phyloP scores from a whole-genome alignment of 2,329 filamentous ascomycete species.

The Claviceps sp. region DNA sequence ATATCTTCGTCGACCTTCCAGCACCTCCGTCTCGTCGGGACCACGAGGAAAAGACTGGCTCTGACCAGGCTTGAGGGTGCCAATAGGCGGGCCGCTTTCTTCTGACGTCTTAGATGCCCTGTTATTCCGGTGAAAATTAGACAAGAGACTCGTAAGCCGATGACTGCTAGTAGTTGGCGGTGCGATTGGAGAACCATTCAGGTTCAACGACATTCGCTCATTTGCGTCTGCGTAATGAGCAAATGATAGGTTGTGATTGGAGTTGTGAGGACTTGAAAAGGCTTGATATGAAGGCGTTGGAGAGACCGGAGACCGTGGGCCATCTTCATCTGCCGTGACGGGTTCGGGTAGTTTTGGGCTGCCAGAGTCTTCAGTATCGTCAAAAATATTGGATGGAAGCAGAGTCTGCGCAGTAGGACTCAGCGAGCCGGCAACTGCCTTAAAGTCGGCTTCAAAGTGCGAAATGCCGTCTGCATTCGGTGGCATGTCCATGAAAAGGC shows the following conservation, averaged over 20 bases:
- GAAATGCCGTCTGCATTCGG: conserved; percentile 23
- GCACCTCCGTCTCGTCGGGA: conserved; percentile 40
- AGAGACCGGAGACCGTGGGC: conserved; percentile 47
- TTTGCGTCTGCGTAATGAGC: conserved; percentile 32
- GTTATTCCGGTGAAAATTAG: conserved; percentile 47
- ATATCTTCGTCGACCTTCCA: conserved; percentile 41
- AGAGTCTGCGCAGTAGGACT: conserved; percentile 65
- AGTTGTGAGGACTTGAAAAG: conserved; percentile 49
- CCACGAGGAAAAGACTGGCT: conserved; percentile 64
- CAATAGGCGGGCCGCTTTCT: conserved; percentile 44
- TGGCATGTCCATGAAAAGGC: conserved; percentile 38
- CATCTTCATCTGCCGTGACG: conserved; percentile 21
- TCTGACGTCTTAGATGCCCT: conserved; percentile 41
- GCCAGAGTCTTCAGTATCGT: conserved; percentile 41
- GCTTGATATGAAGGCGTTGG: conserved; percentile 43
- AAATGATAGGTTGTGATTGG: conserved; percentile 44
- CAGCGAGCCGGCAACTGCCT: conserved; percentile 52
- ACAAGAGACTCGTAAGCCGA: conserved; percentile 39
- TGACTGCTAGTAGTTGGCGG: conserved; percentile 16
- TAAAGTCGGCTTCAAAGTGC: conserved; percentile 50
- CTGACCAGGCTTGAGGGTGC: conserved; percentile 56
- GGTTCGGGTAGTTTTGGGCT: conserved; percentile 22
- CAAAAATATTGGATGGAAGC: conserved; percentile 53
- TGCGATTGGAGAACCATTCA: conserved; percentile 27
- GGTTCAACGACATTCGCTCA: conserved; percentile 29